Conservation (phyloP, 768 basidiomycete genomes). For the Naganishia onofrii region DNA sequence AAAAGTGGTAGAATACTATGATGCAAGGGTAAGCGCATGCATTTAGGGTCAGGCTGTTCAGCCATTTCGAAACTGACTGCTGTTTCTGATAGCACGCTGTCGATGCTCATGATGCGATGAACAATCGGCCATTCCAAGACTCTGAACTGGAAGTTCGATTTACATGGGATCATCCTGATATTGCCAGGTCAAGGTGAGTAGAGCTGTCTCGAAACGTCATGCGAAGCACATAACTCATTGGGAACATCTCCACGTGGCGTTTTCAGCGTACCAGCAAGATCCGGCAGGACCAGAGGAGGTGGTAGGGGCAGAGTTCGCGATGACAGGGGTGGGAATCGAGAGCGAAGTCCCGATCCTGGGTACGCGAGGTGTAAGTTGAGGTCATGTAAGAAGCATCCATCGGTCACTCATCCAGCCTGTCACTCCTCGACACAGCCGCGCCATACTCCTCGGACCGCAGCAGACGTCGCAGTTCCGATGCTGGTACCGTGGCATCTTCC, state of each 20-base stretch:
- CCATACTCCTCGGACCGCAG: slow-evolving; percentile 20
- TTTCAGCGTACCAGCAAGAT: slow-evolving; percentile 5
- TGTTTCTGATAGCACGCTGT: background rate
- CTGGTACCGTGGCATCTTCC: background rate
- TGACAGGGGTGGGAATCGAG: slow-evolving; percentile 35
- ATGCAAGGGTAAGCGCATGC: slow-evolving; percentile 65
- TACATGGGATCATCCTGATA: slow-evolving; percentile 68
- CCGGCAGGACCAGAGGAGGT: slow-evolving; percentile 21
- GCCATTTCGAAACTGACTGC: background rate
- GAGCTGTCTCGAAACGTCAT: background rate
- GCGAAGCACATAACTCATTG: background rate
- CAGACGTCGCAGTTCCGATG: slow-evolving; percentile 19
- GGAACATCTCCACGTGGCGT: background rate
- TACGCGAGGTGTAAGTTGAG: slow-evolving; percentile 20
- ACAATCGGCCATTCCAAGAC: slow-evolving; percentile 74
- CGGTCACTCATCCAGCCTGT: background rate
- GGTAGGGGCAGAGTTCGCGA: slow-evolving; percentile 51
- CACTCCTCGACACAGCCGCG: background rate
- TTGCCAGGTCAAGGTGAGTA: slow-evolving; percentile 15
- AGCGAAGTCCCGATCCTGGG: slow-evolving; percentile 1
- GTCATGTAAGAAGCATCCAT: background rate
- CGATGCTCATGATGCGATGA: slow-evolving; percentile 61
- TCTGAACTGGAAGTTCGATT: slow-evolving; percentile 84
- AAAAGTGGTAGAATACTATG: slow-evolving; percentile 89
- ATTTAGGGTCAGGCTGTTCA: background rate